Evolutionary conservation across 2,329 filamentous ascomycete species (phyloP).

Genomic region (Fusarium citri): DNA sequence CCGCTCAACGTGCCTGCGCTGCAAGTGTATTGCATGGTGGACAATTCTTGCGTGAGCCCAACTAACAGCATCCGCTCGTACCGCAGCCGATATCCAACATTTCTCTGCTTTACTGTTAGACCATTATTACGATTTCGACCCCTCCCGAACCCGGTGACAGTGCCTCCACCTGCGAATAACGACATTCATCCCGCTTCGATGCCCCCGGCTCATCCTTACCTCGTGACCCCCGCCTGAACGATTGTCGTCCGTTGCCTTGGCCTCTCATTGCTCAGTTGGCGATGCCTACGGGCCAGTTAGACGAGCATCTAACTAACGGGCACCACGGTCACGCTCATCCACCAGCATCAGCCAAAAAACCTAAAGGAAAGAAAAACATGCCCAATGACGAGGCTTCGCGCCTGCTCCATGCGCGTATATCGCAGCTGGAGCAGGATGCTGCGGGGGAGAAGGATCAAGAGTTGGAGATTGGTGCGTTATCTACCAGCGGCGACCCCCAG

Average conservation of each 20-base stretch:
- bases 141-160: conserved; percentile 25
- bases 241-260: conserved; percentile 29
- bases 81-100: conserved; percentile 24
- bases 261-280: conserved; percentile 36
- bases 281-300: conserved; percentile 57
- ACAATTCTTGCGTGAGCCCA: conserved; percentile 35
- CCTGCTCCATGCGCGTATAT: conserved; percentile 91
- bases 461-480: conserved; percentile 84
- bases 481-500: conserved; percentile 20
- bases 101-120: conserved; percentile 17
- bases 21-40: conserved; percentile 25
- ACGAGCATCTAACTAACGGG: conserved; percentile 57
- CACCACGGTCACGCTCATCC: conserved; percentile 55
- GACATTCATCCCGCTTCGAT: conserved; percentile 40
- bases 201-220: conserved; percentile 34
- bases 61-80: conserved; percentile 37
- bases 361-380: conserved; percentile 84
- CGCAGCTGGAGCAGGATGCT: conserved; percentile 92
- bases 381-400: conserved; percentile 93
- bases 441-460: conserved; percentile 96
- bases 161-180: conserved; percentile 28
- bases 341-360: conserved; percentile 71
- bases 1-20: conserved; percentile 27
- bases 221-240: conserved; percentile 39
- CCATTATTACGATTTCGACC: conserved; percentile 16